These are phyloP conservation scores for Coemansia nantahalensis DNA, from an alignment of 192 early-diverging fungal species.

Conservation along the genomic window DNA sequence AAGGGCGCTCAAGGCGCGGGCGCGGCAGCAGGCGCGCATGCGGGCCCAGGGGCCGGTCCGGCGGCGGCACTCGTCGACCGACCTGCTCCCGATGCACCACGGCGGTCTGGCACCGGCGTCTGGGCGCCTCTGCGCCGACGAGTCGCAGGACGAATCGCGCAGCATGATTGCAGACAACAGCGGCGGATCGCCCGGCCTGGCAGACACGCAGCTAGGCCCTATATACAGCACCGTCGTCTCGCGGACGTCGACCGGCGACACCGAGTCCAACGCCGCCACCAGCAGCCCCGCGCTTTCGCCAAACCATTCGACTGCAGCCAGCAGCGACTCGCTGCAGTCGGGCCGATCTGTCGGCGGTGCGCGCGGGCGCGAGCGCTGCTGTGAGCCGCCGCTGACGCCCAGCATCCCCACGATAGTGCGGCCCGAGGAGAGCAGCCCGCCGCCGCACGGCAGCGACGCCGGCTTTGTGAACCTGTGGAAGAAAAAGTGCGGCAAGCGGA, in stretches of 20 bases:
- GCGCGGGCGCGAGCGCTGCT: not conserved
- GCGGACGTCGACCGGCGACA: conserved; percentile 23
- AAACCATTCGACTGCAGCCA: conserved; percentile 7
- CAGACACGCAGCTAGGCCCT: conserved; percentile 39
- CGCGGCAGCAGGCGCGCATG: conserved; percentile 58
- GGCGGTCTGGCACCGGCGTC: conserved; percentile 7
- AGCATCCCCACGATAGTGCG: not conserved
- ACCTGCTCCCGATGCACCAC: conserved; percentile 42
- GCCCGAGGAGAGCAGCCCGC: not conserved
- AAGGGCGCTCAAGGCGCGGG: conserved; percentile 70
- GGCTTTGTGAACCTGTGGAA: conserved; percentile 46
- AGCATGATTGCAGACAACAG: conserved; percentile 27
- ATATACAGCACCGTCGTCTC: conserved; percentile 25
- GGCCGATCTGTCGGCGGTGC: not conserved
- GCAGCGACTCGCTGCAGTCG: conserved; percentile 1
- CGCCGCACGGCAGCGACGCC: conserved; percentile 3
- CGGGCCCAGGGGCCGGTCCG: conserved; percentile 35
- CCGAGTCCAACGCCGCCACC: conserved; percentile 5
- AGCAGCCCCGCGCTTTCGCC: conserved; percentile 8
- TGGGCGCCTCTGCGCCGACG: conserved; percentile 12
- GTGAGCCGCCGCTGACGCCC: conserved; percentile 7
- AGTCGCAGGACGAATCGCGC: conserved; percentile 31
- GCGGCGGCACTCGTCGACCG: conserved; percentile 57
- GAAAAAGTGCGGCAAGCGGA: conserved; percentile 51
- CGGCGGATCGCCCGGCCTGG: conserved; percentile 25